Evolutionary conservation across 805 yeast species (phyloP).

Genomic region (Scheffersomyces ergatensis): DNA sequence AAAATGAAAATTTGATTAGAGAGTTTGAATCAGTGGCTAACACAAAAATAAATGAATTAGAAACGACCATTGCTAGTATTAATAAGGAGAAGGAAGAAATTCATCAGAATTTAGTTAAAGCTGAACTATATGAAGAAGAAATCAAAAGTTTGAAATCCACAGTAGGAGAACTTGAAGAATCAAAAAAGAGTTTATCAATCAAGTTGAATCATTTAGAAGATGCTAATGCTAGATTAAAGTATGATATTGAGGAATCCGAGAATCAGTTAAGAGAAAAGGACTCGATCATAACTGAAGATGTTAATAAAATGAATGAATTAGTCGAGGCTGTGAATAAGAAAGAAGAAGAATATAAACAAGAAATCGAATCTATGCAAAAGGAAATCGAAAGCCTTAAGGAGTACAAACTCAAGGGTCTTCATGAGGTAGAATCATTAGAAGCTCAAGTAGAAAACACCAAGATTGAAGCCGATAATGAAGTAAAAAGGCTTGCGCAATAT

Average conservation of each 20-base stretch:
- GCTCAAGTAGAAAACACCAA: conserved; percentile 37
- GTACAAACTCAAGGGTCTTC: conserved; percentile 12
- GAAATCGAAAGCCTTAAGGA: conserved; percentile 6
- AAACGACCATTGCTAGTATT: not conserved
- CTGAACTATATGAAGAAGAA: conserved; percentile 5
- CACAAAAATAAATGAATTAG: conserved; percentile 3
- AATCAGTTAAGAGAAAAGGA: conserved; percentile 22
- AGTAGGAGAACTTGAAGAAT: conserved; percentile 6
- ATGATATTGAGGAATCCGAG: not conserved
- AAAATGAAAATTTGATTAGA: conserved; percentile 7
- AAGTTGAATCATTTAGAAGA: not conserved
- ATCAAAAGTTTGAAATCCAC: conserved; percentile 8
- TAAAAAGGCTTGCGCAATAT: conserved; percentile 65
- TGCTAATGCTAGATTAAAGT: not conserved
- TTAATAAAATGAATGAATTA: conserved; percentile 26
- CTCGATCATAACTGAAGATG: conserved; percentile 28
- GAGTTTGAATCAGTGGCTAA: conserved; percentile 2
- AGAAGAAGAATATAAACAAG: conserved; percentile 8
- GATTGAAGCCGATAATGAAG: conserved; percentile 48
- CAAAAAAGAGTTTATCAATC: not conserved
- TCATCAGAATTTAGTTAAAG: conserved; percentile 1
- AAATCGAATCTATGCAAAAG: conserved; percentile 2
- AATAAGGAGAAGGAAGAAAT: conserved; percentile 1
- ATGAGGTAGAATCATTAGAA: conserved; percentile 18
- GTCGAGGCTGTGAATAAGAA: conserved; percentile 18